Percentiles rank a stretch among this genome's conserved stretches.
Evolutionary conservation across 1,139 yeast genomes (phyloP).

Genomic region (Saccharomyces hybrid): DNA sequence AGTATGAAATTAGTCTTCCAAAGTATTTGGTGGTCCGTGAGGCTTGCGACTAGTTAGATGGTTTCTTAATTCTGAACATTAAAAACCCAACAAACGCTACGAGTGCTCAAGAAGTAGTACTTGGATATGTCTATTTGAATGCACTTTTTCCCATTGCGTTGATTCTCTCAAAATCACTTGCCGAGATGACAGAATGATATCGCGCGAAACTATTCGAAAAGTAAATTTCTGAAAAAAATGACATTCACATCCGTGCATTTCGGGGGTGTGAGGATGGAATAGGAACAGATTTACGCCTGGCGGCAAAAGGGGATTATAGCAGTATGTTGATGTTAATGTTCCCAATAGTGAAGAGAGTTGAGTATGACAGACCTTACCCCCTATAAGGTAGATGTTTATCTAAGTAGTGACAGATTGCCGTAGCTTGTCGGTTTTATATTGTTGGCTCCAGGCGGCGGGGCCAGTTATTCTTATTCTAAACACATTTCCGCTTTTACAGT

Average conservation of each 20-base stretch:
- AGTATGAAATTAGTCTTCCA: conserved; percentile 11
- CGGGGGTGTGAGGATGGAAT: background rate
- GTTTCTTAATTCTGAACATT: background rate
- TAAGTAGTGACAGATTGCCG: too few species aligned
- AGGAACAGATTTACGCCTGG: background rate
- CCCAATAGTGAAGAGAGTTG: too few species aligned
- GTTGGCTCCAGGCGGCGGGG: too few species aligned
- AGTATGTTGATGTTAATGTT: background rate
- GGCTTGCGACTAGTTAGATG: conserved; percentile 13
- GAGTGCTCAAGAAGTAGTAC: background rate
- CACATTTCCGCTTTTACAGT: too few species aligned
- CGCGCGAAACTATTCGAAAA: background rate
- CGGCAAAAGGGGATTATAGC: background rate
- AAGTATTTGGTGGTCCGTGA: conserved; percentile 18
- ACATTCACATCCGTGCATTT: background rate
- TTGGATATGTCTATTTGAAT: background rate
- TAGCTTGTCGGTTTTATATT: too few species aligned
- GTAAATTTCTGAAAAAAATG: background rate
- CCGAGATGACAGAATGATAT: background rate
- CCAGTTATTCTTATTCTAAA: too few species aligned
- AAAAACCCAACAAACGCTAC: background rate
- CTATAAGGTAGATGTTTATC: too few species aligned
- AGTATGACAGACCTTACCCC: too few species aligned
- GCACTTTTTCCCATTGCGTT: background rate
- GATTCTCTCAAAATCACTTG: background rate